Evolutionary conservation across 2,329 filamentous ascomycete species (phyloP), one percentile per base, ranked within the genome.

Genomic region (Ophiostoma himal-ulmi): DNA sequence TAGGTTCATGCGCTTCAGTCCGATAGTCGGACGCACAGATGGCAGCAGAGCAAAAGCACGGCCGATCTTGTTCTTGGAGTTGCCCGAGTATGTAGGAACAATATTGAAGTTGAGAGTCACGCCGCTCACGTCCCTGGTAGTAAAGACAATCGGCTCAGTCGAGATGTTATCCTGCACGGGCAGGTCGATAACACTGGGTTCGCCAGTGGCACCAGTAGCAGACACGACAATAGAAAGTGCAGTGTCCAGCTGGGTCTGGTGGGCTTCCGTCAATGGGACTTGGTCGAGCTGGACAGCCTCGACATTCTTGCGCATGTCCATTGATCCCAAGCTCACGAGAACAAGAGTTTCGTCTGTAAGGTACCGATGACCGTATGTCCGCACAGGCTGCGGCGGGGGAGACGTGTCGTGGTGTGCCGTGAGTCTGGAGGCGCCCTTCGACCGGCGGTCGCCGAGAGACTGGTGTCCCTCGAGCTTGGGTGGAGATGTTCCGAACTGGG

Each of bases 301-400:
- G 5, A 90, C 82, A 44, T 88, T 85, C 80, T 95, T 97, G 70
- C 93, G 88, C 81, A 92, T 91, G 77, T 99, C 95, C 92, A 97
- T 97, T 0, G 92, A 94, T 0, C 95, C 95, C 10, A 99, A 82
- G 76, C 93, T 97, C 75, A 99, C 94, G 67, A 98, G 84, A 4
- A 99, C 87, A 83, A 99, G 89, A 73, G 92, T 92, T 76, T 96
- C 90, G 68, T 96, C 88, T 22, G 89, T 96, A 68, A 99, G 85
- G 80, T 98, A 99, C 69, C 94, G 89, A 82, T 99, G 95, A 70
- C 95, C 95, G 79, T 98, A 99, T 0, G 93, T 92, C 80, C 98
- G 98, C 74, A 98, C 87, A 5, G 94, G 90, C 73, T 97, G 93
- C 2, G 2, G 71, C 13, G 62, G 70, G 0, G 62, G n/a, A 10